Percentiles rank a stretch among this genome's conserved stretches.
These are phyloP conservation scores for Mycena kentingensis DNA, from an alignment of 768 basidiomycete species.

Conservation along the genomic window DNA sequence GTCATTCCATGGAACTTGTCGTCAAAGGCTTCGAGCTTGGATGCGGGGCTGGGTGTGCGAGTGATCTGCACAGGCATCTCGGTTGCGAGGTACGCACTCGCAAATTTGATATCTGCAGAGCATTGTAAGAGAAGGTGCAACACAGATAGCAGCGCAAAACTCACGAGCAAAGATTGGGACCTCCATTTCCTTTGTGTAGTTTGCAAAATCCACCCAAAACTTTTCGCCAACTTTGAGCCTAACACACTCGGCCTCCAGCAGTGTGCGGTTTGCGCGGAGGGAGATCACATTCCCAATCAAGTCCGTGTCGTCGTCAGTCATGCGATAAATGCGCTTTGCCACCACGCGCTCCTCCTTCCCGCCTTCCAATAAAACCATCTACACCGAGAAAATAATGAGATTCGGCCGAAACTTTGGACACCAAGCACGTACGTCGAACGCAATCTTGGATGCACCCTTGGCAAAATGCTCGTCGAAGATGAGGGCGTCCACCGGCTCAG, in stretches of 20 bases:
- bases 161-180: neutral
- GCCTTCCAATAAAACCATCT: neutral
- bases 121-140: neutral
- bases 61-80: constrained; percentile 5
- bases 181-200: neutral
- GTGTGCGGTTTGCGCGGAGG: constrained; percentile 1
- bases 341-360: constrained; percentile 8
- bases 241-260: constrained; percentile 7
- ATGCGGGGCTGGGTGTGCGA: constrained; percentile 3
- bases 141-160: neutral
- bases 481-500: neutral
- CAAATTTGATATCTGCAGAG: constrained; percentile 4
- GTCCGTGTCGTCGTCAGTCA: constrained; percentile 1
- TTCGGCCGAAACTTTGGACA: neutral
- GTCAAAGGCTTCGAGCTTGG: constrained; percentile 1
- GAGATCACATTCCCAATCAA: neutral
- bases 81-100: neutral
- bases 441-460: constrained; percentile 5
- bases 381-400: neutral
- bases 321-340: constrained; percentile 5
- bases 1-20: neutral
- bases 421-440: constrained; percentile 1
- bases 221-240: neutral
- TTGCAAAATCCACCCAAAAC: neutral
- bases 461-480: constrained; percentile 3